Conservation (phyloP, 116 monocot genomes). For the Phalaenopsis hybrid region DNA sequence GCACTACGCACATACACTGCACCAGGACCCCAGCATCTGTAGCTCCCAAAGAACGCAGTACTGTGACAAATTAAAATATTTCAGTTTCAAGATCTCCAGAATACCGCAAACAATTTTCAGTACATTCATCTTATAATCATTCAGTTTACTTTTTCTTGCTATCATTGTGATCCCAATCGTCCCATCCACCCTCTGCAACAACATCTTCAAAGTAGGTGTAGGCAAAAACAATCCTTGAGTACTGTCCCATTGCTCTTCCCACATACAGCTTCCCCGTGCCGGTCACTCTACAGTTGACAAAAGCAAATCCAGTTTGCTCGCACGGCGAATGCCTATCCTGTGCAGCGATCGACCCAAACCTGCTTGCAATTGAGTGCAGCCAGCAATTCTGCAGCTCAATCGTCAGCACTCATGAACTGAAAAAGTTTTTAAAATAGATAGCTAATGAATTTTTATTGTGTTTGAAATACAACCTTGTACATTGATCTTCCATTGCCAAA, state of each 20-base stretch:
- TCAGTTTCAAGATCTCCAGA: background rate
- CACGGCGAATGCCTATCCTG: slow-evolving; percentile 64
- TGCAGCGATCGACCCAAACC: slow-evolving; percentile 84
- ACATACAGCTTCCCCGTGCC: slow-evolving; percentile 79
- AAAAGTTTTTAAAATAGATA: background rate
- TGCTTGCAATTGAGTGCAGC: slow-evolving; percentile 79
- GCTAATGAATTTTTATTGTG: too few species aligned
- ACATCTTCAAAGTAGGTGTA: slow-evolving; percentile 89
- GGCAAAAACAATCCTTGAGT: slow-evolving; percentile 85
- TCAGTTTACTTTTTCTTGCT: slow-evolving; percentile 59
- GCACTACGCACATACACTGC: slow-evolving; percentile 48
- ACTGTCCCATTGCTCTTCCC: slow-evolving; percentile 93
- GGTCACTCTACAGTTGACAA: slow-evolving; percentile 76
- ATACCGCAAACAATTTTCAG: background rate
- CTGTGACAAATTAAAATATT: slow-evolving; percentile 21
- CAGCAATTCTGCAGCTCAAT: slow-evolving; percentile 45
- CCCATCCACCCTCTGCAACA: slow-evolving; percentile 78
- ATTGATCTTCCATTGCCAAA: slow-evolving; percentile 96
- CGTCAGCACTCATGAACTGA: background rate
- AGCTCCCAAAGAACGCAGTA: slow-evolving; percentile 89
- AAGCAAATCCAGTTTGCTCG: slow-evolving; percentile 74
- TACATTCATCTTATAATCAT: background rate
- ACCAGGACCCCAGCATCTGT: slow-evolving; percentile 80
- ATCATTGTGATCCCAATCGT: slow-evolving; percentile 75
- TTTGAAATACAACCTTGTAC: slow-evolving; percentile 55